Percentiles rank a stretch among this genome's conserved stretches.
phyloP scores from a whole-genome alignment of 495 filamentous ascomycete species.

The Letharia columbiana region DNA sequence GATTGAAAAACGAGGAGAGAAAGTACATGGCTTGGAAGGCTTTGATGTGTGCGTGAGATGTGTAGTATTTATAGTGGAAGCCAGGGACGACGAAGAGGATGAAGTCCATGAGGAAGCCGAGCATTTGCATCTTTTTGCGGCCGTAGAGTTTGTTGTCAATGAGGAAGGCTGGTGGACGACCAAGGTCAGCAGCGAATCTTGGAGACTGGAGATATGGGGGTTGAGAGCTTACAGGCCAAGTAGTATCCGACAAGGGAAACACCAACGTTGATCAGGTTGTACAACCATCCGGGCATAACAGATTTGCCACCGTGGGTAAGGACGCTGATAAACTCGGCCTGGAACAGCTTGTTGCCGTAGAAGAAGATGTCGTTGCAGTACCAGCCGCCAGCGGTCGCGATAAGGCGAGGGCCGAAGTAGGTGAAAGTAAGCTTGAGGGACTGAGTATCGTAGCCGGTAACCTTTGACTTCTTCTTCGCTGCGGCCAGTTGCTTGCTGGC shows the following conservation, averaged over 20 bases:
- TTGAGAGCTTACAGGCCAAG: slow-evolving; percentile 40
- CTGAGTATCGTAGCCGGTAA: slow-evolving; percentile 80
- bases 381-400: slow-evolving; percentile 81
- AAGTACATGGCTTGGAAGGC: slow-evolving; percentile 91
- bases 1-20: slow-evolving; percentile 88
- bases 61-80: slow-evolving; percentile 78
- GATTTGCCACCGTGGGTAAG: slow-evolving; percentile 31
- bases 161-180: slow-evolving; percentile 42
- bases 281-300: slow-evolving; percentile 52
- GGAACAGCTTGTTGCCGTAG: slow-evolving; percentile 97
- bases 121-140: slow-evolving; percentile 82
- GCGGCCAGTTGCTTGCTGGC: slow-evolving; percentile 59
- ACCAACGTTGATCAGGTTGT: slow-evolving; percentile 77
- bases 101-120: slow-evolving; percentile 82
- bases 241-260: slow-evolving; percentile 83
- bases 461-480: slow-evolving; percentile 60
- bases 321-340: slow-evolving; percentile 72
- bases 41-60: slow-evolving; percentile 51
- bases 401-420: slow-evolving; percentile 70
- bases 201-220: neutral
- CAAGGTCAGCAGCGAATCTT: neutral
- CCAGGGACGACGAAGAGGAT: slow-evolving; percentile 78
- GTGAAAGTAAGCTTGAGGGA: slow-evolving; percentile 66
- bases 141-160: slow-evolving; percentile 91
- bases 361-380: slow-evolving; percentile 94